These are phyloP conservation scores for Aspergillus neoniger DNA, from an alignment of 2,329 filamentous ascomycete species.

Conservation along the genomic window DNA sequence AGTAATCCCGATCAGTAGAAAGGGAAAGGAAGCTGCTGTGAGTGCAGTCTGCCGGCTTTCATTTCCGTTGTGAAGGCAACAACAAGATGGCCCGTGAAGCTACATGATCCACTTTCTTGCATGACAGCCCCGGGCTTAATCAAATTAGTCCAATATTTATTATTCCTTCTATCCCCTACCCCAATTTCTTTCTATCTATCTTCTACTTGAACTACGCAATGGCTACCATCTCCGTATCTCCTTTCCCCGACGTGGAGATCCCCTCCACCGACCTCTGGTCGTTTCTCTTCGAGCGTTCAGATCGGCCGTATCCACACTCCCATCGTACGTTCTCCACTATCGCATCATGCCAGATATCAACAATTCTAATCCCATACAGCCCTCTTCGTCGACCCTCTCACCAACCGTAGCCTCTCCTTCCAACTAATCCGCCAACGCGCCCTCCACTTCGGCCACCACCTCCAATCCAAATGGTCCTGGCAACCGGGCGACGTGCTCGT, in stretches of 20 bases:
- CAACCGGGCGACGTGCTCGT: slow-evolving; percentile 23
- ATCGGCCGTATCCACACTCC: slow-evolving; percentile 10
- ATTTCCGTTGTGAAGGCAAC: too few relatives aligned
- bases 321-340: slow-evolving; percentile 6
- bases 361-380: slow-evolving; percentile 4
- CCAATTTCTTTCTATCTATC: neutral
- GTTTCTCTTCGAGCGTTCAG: slow-evolving; percentile 18
- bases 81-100: too few relatives aligned
- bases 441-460: slow-evolving; percentile 15
- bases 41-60: too few relatives aligned
- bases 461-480: slow-evolving; percentile 21
- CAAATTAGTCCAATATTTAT: too few relatives aligned
- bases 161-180: too few relatives aligned
- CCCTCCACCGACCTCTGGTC: slow-evolving; percentile 19
- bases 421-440: slow-evolving; percentile 11
- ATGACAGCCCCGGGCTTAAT: too few relatives aligned
- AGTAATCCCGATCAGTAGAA: too few relatives aligned
- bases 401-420: slow-evolving; percentile 14
- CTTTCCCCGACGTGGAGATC: slow-evolving; percentile 16
- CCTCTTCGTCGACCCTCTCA: slow-evolving; percentile 12
- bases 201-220: neutral
- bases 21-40: too few relatives aligned
- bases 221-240: slow-evolving; percentile 3
- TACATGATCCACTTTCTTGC: too few relatives aligned
- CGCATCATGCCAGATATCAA: neutral